phyloP scores from a whole-genome alignment of 2,329 filamentous ascomycete species.

The Chrysoporthe austroafricana region DNA sequence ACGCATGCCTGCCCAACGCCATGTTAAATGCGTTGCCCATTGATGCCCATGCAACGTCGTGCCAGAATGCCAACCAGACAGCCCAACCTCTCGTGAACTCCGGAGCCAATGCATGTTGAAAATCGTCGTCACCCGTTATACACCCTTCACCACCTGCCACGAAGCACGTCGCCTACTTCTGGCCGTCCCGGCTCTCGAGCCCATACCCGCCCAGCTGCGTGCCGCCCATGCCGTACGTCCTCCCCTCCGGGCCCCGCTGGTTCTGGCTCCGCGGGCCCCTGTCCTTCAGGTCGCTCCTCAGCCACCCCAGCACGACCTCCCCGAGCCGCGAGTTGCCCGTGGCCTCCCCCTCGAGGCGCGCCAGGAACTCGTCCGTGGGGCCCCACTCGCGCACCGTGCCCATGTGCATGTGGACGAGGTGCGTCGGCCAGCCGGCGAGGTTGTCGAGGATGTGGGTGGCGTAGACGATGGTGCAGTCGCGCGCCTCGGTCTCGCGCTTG shows the following conservation, averaged over 20 bases:
- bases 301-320: slow-evolving; percentile 85
- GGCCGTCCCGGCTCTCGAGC: slow-evolving; percentile 50
- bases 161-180: slow-evolving; percentile 25
- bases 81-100: background rate
- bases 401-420: slow-evolving; percentile 93
- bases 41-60: background rate
- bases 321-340: slow-evolving; percentile 81
- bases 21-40: slow-evolving; percentile 27
- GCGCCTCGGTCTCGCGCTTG: slow-evolving; percentile 79
- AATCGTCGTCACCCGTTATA: background rate
- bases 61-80: slow-evolving; percentile 11
- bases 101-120: slow-evolving; percentile 20
- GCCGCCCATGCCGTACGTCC: slow-evolving; percentile 60
- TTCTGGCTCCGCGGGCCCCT: slow-evolving; percentile 74
- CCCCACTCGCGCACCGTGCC: slow-evolving; percentile 90
- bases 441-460: slow-evolving; percentile 98
- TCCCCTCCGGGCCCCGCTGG: slow-evolving; percentile 62
- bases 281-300: slow-evolving; percentile 77
- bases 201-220: slow-evolving; percentile 60
- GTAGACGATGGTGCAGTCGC: slow-evolving; percentile 91
- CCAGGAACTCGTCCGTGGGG: slow-evolving; percentile 69
- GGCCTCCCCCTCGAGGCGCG: slow-evolving; percentile 48
- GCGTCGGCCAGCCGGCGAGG: slow-evolving; percentile 89
- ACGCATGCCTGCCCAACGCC: slow-evolving; percentile 21
- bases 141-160: background rate